Evolutionary conservation across 108 stramenopile genomes (phyloP).

Genomic region (Aureococcus anophagefferens): DNA sequence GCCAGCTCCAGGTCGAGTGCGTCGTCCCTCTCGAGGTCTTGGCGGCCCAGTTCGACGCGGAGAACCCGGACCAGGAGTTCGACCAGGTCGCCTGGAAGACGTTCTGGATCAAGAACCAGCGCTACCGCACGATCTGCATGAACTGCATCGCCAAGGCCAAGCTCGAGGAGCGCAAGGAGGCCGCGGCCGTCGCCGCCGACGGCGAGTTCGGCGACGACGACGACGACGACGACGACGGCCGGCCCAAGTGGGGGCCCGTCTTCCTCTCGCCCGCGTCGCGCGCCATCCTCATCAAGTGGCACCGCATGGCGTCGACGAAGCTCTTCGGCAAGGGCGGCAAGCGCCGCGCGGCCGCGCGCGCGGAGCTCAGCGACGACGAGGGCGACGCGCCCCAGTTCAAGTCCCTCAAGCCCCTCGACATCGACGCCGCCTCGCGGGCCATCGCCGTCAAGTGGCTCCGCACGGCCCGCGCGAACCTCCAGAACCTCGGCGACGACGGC

Average conservation of each 20-base stretch:
- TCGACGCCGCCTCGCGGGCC: slow-evolving; percentile 31
- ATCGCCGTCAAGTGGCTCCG: slow-evolving; percentile 46
- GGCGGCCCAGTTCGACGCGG: slow-evolving; percentile 35
- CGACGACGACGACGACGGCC: slow-evolving; percentile 18
- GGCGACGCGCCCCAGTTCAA: slow-evolving; percentile 25
- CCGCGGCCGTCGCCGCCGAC: neutral
- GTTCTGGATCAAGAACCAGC: slow-evolving; percentile 54
- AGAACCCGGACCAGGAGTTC: slow-evolving; percentile 46
- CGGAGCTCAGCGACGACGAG: slow-evolving; percentile 37
- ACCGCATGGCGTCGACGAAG: slow-evolving; percentile 31
- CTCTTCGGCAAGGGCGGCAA: slow-evolving; percentile 26
- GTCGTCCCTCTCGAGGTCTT: slow-evolving; percentile 48
- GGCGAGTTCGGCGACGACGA: slow-evolving; percentile 19
- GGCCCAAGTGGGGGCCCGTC: slow-evolving; percentile 35
- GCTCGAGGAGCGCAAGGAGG: slow-evolving; percentile 14
- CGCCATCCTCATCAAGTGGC: slow-evolving; percentile 46
- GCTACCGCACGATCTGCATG: slow-evolving; percentile 53
- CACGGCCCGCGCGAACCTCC: slow-evolving; percentile 39
- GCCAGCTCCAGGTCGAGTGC: slow-evolving; percentile 56
- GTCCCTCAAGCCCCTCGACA: slow-evolving; percentile 9
- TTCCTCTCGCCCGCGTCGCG: slow-evolving; percentile 35
- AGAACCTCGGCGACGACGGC: slow-evolving; percentile 10
- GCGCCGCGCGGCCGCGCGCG: slow-evolving; percentile 10
- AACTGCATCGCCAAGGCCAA: slow-evolving; percentile 32
- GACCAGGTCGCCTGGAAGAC: slow-evolving; percentile 59